These are phyloP conservation scores for Termitomyces sp. DNA, from an alignment of 768 basidiomycete genomes.

Conservation along the genomic window DNA sequence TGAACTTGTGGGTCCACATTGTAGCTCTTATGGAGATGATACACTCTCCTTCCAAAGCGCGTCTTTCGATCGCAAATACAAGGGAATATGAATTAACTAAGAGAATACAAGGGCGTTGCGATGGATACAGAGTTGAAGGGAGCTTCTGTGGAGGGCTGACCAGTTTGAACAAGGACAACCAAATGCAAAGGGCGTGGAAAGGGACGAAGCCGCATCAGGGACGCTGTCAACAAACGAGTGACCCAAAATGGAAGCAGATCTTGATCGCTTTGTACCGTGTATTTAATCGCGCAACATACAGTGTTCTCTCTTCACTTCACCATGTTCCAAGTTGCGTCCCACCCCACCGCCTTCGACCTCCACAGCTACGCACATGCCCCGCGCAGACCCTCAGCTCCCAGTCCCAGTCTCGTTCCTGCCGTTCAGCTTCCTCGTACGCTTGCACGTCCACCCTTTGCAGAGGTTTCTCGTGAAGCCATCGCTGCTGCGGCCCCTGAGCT, in stretches of 20 bases:
- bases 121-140: conserved; percentile 17
- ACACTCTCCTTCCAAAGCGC: background rate
- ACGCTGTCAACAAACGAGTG: conserved; percentile 32
- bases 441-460: conserved; percentile 51
- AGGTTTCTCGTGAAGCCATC: conserved; percentile 55
- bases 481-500: conserved; percentile 65
- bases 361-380: conserved; percentile 30
- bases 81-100: background rate
- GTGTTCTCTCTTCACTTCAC: conserved; percentile 1
- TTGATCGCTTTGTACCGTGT: conserved; percentile 24
- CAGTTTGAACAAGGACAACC: conserved; percentile 22
- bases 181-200: conserved; percentile 17
- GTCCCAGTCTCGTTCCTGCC: conserved; percentile 17
- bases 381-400: conserved; percentile 15
- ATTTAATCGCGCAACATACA: conserved; percentile 19
- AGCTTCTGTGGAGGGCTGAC: conserved; percentile 2
- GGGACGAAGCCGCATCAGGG: conserved; percentile 8
- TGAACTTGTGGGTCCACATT: conserved; percentile 13
- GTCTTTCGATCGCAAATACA: conserved; percentile 1
- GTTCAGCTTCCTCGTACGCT: conserved; percentile 73
- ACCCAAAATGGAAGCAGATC: conserved; percentile 29
- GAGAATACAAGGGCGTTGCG: conserved; percentile 22
- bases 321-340: conserved; percentile 47
- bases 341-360: conserved; percentile 32
- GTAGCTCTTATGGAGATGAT: conserved; percentile 6